These are phyloP conservation scores for Zalaria sp. DNA, from an alignment of 2,329 filamentous ascomycete species.

Conservation along the genomic window DNA sequence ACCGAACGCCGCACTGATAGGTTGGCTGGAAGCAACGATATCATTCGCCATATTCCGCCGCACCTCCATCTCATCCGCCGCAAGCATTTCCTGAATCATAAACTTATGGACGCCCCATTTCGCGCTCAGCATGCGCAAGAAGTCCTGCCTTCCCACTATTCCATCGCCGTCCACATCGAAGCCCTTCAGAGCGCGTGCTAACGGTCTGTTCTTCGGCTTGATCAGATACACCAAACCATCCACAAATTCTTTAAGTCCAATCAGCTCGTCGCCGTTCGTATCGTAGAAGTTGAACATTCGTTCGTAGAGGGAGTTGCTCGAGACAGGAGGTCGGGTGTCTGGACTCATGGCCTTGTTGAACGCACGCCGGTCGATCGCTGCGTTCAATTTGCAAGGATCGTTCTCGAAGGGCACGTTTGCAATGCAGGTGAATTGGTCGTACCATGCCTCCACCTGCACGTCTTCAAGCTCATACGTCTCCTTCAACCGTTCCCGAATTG, in stretches of 20 bases:
- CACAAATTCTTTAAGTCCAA: slow-evolving; percentile 86
- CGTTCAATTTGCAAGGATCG: slow-evolving; percentile 61
- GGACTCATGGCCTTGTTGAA: slow-evolving; percentile 78
- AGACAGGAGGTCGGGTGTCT: slow-evolving; percentile 45
- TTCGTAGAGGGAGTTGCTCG: slow-evolving; percentile 85
- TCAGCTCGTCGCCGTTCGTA: slow-evolving; percentile 73
- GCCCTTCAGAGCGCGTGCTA: slow-evolving; percentile 65
- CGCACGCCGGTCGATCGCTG: slow-evolving; percentile 83
- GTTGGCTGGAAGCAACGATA: slow-evolving; percentile 28
- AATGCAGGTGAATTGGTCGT: slow-evolving; percentile 94
- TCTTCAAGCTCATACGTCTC: slow-evolving; percentile 46
- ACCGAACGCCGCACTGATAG: slow-evolving; percentile 30
- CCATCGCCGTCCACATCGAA: slow-evolving; percentile 88
- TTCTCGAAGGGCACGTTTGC: slow-evolving; percentile 72
- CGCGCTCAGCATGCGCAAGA: slow-evolving; percentile 79
- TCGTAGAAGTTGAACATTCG: slow-evolving; percentile 97
- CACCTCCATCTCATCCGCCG: slow-evolving; percentile 55
- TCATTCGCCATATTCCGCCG: slow-evolving; percentile 15
- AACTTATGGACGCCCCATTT: slow-evolving; percentile 87
- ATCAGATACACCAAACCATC: slow-evolving; percentile 59
- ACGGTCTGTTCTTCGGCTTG: slow-evolving; percentile 42
- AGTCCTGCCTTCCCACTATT: slow-evolving; percentile 72
- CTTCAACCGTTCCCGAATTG: slow-evolving; percentile 48
- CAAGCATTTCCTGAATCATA: slow-evolving; percentile 69
- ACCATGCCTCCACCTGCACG: slow-evolving; percentile 80